Evolutionary conservation across 352 stramenopile genomes (phyloP).

Genomic region (Phytophthora vignae): DNA sequence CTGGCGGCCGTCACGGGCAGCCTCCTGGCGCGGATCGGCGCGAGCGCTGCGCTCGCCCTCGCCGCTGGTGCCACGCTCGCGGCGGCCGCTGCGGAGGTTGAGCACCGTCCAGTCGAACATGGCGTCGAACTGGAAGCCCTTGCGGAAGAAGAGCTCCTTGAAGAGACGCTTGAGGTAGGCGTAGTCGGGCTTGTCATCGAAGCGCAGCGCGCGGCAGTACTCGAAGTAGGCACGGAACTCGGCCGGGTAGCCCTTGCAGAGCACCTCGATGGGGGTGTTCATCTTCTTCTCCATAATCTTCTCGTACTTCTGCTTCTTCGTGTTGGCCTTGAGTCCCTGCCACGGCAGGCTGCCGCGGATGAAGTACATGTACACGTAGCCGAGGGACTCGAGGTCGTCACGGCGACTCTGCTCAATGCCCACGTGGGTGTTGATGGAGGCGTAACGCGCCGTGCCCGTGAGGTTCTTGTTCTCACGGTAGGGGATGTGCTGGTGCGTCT

Average conservation of each 20-base stretch:
- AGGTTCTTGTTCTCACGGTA: slow-evolving; percentile 93
- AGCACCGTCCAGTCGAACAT: slow-evolving; percentile 99
- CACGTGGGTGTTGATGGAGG: slow-evolving; percentile 99
- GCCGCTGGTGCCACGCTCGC: slow-evolving; percentile 66
- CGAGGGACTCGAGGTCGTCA: slow-evolving; percentile 98
- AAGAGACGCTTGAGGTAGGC: slow-evolving; percentile 96
- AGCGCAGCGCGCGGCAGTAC: slow-evolving; percentile 85
- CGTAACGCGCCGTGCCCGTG: slow-evolving; percentile 97
- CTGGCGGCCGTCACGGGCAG: slow-evolving; percentile 52
- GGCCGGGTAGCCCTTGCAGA: slow-evolving; percentile 95
- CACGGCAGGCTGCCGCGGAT: slow-evolving; percentile 95
- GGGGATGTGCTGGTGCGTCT: slow-evolving; percentile 91
- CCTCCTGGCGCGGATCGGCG: slow-evolving; percentile 64
- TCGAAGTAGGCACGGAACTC: slow-evolving; percentile 99
- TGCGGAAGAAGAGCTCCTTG: slow-evolving; percentile 99
- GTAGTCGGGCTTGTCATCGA: slow-evolving; percentile 92
- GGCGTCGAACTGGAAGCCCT: slow-evolving; percentile 99
- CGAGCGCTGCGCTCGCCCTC: slow-evolving; percentile 74
- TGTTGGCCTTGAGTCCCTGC: slow-evolving; percentile 98
- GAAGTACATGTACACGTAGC: slow-evolving; percentile 96
- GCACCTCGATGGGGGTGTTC: slow-evolving; percentile 92
- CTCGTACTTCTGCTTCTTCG: slow-evolving; percentile 97
- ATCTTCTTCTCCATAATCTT: slow-evolving; percentile 99
- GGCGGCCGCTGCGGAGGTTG: slow-evolving; percentile 76
- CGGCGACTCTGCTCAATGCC: slow-evolving; percentile 97